These are phyloP conservation scores for Alisma plantagoaquatica DNA, from an alignment of 106 monocot genomes.

Conservation along the genomic window DNA sequence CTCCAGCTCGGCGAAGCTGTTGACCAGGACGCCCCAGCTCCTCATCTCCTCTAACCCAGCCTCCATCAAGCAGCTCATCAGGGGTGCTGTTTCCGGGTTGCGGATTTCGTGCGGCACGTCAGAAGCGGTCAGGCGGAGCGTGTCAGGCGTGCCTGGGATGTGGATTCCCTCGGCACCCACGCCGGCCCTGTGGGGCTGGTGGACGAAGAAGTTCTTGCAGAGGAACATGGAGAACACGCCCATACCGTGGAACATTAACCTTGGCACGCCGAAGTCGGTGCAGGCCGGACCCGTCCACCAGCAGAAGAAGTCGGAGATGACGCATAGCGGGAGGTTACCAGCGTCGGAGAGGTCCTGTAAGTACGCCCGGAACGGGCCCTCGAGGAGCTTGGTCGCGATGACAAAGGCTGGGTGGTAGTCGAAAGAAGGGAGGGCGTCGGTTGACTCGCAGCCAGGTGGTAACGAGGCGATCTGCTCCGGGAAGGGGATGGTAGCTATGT, in stretches of 20 bases:
- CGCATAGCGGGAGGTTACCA: conserved; percentile 4
- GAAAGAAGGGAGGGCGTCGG: conserved; percentile 23
- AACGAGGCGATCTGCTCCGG: neutral
- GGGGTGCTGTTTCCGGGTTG: neutral
- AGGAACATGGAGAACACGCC: conserved; percentile 24
- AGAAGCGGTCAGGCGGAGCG: conserved; percentile 5
- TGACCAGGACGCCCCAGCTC: conserved; percentile 48
- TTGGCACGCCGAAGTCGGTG: conserved; percentile 24
- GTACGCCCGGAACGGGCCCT: conserved; percentile 4
- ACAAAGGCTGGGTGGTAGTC: conserved; percentile 11
- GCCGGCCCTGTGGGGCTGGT: neutral
- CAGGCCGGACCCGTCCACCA: conserved; percentile 19
- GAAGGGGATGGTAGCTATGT: conserved; percentile 20
- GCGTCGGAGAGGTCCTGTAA: neutral
- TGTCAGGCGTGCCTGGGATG: conserved; percentile 16
- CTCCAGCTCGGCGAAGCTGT: conserved; percentile 48
- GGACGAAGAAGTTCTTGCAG: conserved; percentile 8
- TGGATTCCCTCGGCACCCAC: neutral
- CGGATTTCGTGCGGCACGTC: conserved; percentile 13
- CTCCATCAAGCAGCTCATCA: neutral
- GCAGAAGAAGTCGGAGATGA: conserved; percentile 35
- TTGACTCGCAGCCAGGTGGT: conserved; percentile 17
- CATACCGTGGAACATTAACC: conserved; percentile 45
- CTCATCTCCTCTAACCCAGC: neutral
- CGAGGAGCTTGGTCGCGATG: conserved; percentile 1